Conservation (phyloP, 331 rosid species). For the Quercus tomentella region DNA sequence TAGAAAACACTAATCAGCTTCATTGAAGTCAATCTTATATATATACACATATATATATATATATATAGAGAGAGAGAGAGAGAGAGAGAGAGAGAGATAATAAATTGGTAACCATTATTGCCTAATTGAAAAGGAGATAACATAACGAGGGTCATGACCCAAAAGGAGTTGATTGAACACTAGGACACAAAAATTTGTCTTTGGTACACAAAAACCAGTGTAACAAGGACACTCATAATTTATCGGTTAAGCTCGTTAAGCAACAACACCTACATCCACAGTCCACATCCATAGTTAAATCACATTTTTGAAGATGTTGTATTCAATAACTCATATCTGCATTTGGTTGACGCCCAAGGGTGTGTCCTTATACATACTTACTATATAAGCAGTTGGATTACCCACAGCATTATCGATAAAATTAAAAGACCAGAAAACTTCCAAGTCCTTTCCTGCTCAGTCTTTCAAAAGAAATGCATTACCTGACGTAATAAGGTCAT, state of each 20-base stretch:
- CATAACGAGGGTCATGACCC: neutral
- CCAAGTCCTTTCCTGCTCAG: conserved; percentile 2
- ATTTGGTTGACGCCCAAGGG: neutral
- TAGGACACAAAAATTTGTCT: neutral
- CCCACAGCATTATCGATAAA: neutral
- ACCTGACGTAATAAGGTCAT: conserved; percentile 89
- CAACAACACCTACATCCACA: neutral
- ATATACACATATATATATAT: neutral
- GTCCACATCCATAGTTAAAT: neutral
- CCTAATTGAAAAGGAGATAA: neutral
- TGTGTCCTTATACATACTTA: neutral
- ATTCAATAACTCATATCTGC: neutral
- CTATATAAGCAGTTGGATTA: neutral
- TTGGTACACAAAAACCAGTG: neutral
- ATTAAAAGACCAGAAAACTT: neutral
- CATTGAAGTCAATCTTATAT: neutral
- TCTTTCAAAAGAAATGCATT: conserved; percentile 6
- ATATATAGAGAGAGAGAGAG: neutral
- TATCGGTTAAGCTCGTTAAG: neutral
- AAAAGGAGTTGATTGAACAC: neutral
- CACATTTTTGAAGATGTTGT: neutral
- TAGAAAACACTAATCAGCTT: neutral
- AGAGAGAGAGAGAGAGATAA: neutral
- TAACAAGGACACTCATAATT: neutral
- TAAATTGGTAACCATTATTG: neutral